Percentiles rank a stretch among this genome's conserved stretches.
Evolutionary conservation across 345 rosid species (phyloP).

Genomic region (Syzygium grande): DNA sequence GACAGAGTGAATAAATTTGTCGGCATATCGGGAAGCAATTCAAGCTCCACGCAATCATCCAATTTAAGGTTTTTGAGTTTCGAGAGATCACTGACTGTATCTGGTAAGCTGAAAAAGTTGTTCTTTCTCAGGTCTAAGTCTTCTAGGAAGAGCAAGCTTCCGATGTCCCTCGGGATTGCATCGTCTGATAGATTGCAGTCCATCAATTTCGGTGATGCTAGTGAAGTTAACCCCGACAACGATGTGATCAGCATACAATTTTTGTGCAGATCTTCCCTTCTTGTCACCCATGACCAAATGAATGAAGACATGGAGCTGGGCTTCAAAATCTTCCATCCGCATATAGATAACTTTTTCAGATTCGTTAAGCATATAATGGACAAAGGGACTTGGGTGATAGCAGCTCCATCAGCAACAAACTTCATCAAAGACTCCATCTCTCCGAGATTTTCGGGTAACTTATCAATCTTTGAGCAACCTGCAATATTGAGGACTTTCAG

Average conservation of each 20-base stretch:
- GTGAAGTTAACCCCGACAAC: constrained; percentile 1
- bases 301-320: background rate
- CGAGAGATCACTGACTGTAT: background rate
- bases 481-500: constrained; percentile 11
- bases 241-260: background rate
- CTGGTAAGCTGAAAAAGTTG: background rate
- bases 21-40: constrained; percentile 8
- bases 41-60: background rate
- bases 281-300: constrained; percentile 6
- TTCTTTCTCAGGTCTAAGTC: constrained; percentile 1
- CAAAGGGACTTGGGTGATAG: background rate
- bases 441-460: background rate
- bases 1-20: background rate
- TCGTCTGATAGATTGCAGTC: constrained; percentile 6
- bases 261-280: background rate
- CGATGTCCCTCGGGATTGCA: background rate
- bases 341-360: background rate
- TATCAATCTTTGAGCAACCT: constrained; percentile 15
- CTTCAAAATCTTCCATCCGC: background rate
- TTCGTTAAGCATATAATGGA: background rate
- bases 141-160: background rate
- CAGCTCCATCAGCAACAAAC: constrained; percentile 7
- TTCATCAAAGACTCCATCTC: constrained; percentile 8
- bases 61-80: constrained; percentile 2
- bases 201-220: constrained; percentile 5